Evolutionary conservation across 2,329 filamentous ascomycete species (phyloP), one percentile per base, ranked within the genome.

Genomic region (Monilinia aucupariae): DNA sequence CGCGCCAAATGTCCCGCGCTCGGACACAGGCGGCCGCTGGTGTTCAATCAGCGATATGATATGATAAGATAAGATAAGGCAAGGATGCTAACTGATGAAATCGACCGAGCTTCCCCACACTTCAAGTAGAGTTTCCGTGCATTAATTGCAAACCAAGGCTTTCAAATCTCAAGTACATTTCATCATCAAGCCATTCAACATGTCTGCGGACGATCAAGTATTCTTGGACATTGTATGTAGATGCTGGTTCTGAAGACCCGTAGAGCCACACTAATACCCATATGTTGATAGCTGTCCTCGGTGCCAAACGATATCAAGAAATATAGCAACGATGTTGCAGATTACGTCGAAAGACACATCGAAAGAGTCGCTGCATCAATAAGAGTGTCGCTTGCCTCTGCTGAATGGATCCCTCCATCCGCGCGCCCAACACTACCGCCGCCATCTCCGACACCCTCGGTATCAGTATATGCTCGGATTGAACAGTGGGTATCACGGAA

Each of bases 131-230:
- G 13, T 34, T 58, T 58, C 54, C 47, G 51, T n/a, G n/a, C 49
- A 52, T 53, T 47, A 63, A 45, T 25, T 34, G 25, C 48, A 27
- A 34, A 25, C 13, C 25, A 58, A 41, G 3, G 13, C 30, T n/a
- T n/a, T n/a, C n/a, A n/a, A n/a, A n/a, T n/a, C 25, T 48, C 2
- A 54, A 56, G 37, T 47, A 30, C 17, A 54, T 54, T 54, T 63
- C 13, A 30, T 41, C 52, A 62, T 6, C 41, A 20, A n/a, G 15
- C 1, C 12, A 32, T 52, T 60, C 76, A 82, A 73, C 68, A 93
- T 93, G 90, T 88, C 89, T 68, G 85, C 84, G 74, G 88, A 92
- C 74, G 89, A 91, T 73, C 86, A 91, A 77, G 86, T 89, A 71
- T 88, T 92, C 73, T 78, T 91, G 68, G 88, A 91, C 76, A 81